Percentiles rank a stretch among this genome's conserved stretches.
Evolutionary conservation across 1,284 basidiomycete species (phyloP).

Genomic region (Tylopilus sp.): DNA sequence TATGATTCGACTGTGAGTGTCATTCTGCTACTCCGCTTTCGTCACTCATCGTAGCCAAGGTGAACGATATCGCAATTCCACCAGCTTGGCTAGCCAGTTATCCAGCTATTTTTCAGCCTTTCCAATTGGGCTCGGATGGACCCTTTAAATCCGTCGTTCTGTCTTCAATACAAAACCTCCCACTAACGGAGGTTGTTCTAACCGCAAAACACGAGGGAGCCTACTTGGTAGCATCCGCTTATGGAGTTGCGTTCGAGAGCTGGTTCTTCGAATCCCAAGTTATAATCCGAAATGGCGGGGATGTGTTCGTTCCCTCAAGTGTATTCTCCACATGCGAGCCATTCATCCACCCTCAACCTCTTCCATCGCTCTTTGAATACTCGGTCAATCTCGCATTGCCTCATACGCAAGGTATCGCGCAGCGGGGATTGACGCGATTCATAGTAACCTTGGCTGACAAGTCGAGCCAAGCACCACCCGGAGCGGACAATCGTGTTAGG

Average conservation of each 20-base stretch:
- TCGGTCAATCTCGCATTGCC: constrained; percentile 58
- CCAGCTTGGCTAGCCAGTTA: constrained; percentile 26
- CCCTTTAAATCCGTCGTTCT: constrained; percentile 20
- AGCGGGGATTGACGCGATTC: constrained; percentile 51
- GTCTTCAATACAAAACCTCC: constrained; percentile 17
- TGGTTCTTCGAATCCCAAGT: constrained; percentile 32
- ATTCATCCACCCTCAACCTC: constrained; percentile 1
- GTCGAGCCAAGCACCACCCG: neutral
- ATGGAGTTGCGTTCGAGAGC: constrained; percentile 19
- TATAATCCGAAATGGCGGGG: constrained; percentile 50
- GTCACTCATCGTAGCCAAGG: constrained; percentile 18
- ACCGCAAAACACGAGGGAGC: constrained; percentile 45
- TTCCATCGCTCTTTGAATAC: constrained; percentile 33
- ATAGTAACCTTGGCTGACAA: constrained; percentile 44
- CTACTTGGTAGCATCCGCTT: constrained; percentile 29
- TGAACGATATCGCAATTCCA: constrained; percentile 28
- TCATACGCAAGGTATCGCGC: constrained; percentile 63
- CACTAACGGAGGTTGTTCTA: constrained; percentile 43
- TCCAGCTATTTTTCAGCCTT: constrained; percentile 29
- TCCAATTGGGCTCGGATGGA: constrained; percentile 8
- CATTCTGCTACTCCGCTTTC: neutral
- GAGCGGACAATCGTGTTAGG: constrained; percentile 20
- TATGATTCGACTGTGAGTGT: constrained; percentile 25
- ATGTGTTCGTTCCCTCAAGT: constrained; percentile 31
- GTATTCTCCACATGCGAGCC: constrained; percentile 20